Conservation (phyloP, 331 rosid species). For the Quercus tomentella region DNA sequence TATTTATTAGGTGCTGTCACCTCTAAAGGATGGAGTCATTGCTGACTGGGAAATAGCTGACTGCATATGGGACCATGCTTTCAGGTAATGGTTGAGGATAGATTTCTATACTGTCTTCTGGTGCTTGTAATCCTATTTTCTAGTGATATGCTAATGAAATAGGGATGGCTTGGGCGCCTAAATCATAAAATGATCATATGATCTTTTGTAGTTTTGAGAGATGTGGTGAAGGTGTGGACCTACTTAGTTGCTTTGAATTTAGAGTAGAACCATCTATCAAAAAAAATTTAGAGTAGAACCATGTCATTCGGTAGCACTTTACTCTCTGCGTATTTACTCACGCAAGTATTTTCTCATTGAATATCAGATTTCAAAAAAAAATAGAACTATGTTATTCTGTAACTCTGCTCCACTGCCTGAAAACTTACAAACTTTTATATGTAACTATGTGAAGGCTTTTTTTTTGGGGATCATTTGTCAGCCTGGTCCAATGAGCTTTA, state of each 20-base stretch:
- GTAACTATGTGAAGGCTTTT: neutral
- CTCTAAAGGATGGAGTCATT: constrained; percentile 85
- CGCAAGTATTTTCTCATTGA: no score
- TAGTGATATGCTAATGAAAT: neutral
- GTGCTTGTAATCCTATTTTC: neutral
- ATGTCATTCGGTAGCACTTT: no score
- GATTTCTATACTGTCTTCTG: neutral
- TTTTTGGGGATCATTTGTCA: neutral
- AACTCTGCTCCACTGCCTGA: neutral
- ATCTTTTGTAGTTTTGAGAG: neutral
- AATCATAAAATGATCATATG: neutral
- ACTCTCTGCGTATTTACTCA: no score
- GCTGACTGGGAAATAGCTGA: constrained; percentile 98
- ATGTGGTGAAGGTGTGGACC: neutral
- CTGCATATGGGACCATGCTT: constrained; percentile 98
- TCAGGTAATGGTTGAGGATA: constrained; percentile 51
- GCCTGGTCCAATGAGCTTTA: neutral
- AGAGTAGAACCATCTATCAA: no score
- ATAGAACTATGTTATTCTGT: no score
- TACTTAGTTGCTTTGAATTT: neutral
- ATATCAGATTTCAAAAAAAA: no score
- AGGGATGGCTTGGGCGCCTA: neutral
- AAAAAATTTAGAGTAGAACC: no score
- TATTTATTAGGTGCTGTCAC: constrained; percentile 67
- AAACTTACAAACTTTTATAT: neutral